Conservation (phyloP, 306 rosid species). For the Phaseolus lunatus region DNA sequence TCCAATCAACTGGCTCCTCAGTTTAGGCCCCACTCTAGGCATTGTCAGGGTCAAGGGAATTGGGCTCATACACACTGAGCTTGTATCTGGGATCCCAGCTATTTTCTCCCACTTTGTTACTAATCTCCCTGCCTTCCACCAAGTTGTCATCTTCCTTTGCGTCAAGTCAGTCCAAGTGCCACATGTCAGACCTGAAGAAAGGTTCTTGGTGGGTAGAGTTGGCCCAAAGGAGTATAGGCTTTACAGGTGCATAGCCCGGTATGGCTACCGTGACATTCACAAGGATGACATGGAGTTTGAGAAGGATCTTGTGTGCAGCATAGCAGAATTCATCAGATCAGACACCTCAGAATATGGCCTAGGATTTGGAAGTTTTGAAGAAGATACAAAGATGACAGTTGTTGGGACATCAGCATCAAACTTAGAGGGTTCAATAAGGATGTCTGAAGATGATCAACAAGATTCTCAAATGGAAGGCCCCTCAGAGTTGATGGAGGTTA, state of each 20-base stretch:
- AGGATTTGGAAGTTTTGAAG: constrained; percentile 54
- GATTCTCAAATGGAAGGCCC: constrained; percentile 48
- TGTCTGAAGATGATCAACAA: constrained; percentile 65
- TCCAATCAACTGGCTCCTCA: constrained; percentile 91
- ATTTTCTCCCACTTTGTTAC: constrained; percentile 98
- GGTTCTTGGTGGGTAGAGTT: constrained; percentile 96
- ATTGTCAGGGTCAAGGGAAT: constrained; percentile 92
- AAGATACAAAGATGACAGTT: constrained; percentile 79
- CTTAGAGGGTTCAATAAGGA: constrained; percentile 59
- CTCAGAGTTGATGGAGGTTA: constrained; percentile 74
- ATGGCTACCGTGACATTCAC: constrained; percentile 91
- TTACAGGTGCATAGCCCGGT: constrained; percentile 93
- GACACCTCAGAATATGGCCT: constrained; percentile 53
- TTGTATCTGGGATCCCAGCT: constrained; percentile 93
- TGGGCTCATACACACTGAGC: constrained; percentile 95
- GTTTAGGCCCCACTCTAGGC: constrained; percentile 80
- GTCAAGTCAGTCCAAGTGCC: constrained; percentile 96
- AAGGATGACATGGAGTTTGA: constrained; percentile 89
- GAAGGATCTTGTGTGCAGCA: constrained; percentile 84
- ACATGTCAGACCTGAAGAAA: constrained; percentile 85
- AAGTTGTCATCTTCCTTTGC: constrained; percentile 94
- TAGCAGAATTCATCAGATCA: constrained; percentile 86
- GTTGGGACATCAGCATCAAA: constrained; percentile 85
- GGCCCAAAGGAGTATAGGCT: constrained; percentile 93
- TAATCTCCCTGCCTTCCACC: constrained; percentile 97